These are phyloP conservation scores for Lactifluus rugatus DNA, from an alignment of 768 basidiomycete genomes.

Conservation along the genomic window DNA sequence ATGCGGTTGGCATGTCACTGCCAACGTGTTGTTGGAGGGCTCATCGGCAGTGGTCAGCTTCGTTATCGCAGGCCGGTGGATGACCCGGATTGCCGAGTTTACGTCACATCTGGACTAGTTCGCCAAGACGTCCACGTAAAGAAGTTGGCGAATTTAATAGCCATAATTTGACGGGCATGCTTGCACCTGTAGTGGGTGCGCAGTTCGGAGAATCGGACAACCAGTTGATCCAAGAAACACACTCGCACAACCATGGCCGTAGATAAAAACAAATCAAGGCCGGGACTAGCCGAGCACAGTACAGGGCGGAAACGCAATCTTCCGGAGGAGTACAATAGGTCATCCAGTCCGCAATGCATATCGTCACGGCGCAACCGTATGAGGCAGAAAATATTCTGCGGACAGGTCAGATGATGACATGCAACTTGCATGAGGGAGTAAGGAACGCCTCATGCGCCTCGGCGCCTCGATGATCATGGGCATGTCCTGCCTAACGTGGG, in stretches of 20 bases:
- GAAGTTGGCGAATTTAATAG: not conserved
- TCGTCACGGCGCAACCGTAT: not conserved
- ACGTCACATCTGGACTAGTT: not conserved
- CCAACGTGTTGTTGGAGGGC: not conserved
- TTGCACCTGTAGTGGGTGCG: not conserved
- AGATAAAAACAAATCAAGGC: not conserved
- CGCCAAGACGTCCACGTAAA: not conserved
- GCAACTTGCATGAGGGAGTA: conserved; percentile 4
- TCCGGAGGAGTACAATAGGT: not conserved
- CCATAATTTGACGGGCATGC: not conserved
- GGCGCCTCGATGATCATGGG: not conserved
- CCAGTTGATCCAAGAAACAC: not conserved
- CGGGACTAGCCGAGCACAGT: not conserved
- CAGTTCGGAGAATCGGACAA: not conserved
- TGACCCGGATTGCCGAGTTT: not conserved
- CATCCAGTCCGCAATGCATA: not conserved
- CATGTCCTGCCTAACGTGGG: conserved; percentile 7
- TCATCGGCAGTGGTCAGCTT: not conserved
- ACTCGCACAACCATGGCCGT: not conserved
- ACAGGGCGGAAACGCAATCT: not conserved
- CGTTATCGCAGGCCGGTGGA: not conserved
- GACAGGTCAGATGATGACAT: not conserved
- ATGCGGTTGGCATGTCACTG: not conserved
- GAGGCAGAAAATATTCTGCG: not conserved
- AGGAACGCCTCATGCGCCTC: conserved; percentile 1